A percentile compares a stretch with the other conserved stretches of the same genome.
phyloP scores from a whole-genome alignment of 257 asterid species.

The Datura wrightii region DNA sequence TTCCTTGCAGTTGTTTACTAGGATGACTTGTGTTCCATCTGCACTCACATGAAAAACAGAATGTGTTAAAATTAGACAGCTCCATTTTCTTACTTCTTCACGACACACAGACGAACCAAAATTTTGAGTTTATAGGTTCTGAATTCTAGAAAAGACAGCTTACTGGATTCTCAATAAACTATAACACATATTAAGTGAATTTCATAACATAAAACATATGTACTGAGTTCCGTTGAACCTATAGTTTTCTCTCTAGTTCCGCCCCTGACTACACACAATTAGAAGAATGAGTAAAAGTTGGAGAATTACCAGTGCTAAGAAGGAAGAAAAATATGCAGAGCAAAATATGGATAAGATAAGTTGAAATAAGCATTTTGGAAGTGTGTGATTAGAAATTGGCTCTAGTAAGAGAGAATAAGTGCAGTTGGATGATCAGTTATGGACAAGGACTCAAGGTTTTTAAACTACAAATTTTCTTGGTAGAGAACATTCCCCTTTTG shows the following conservation, averaged over 20 bases:
- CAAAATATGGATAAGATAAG: slow-evolving; percentile 34
- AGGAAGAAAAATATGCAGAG: slow-evolving; percentile 49
- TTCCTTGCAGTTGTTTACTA: slow-evolving; percentile 88
- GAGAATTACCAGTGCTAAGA: slow-evolving; percentile 47
- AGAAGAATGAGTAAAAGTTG: not conserved
- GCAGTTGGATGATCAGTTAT: not conserved
- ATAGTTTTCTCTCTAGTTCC: too few relatives aligned
- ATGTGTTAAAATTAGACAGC: not conserved
- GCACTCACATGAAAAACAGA: slow-evolving; percentile 38
- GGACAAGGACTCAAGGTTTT: slow-evolving; percentile 30
- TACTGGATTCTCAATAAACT: not conserved
- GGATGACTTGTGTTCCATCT: slow-evolving; percentile 75
- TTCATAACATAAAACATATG: not conserved
- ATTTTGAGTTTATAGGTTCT: not conserved
- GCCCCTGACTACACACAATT: not conserved
- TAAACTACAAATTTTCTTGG: slow-evolving; percentile 34
- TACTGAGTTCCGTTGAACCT: not conserved
- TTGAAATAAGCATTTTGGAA: slow-evolving; percentile 43
- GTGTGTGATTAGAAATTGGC: slow-evolving; percentile 6
- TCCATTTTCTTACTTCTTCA: not conserved
- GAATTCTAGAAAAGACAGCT: not conserved
- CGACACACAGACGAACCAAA: not conserved
- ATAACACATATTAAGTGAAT: not conserved
- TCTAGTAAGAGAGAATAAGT: not conserved
- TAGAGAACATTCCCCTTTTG: not conserved